Base-by-base conservation (phyloP, 305 asterid species). In the Fraxinus greggii region DNA sequence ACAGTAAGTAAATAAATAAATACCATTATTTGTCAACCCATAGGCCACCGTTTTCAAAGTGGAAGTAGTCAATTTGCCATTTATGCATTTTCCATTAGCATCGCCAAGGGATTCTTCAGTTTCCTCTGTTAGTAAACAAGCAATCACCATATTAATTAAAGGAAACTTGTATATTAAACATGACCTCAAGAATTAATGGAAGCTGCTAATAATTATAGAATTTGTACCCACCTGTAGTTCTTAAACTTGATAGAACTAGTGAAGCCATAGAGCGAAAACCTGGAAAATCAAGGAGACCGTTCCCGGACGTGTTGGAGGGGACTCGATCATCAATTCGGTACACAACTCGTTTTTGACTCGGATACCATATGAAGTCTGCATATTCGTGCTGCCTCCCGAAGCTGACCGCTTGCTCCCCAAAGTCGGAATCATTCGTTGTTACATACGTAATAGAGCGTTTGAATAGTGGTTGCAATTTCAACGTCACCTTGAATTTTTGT, bases 301-400 rank as follows among this genome's bases (percentile, higher is more conserved):
- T 83, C 26, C 90, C 94, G 0, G 90, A 59, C 0, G 87, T 5
- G 79, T 85, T 84, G 80, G 77, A 35, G 1, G 92, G 36, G 63
- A 89, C 90, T 15, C 98, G 77, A 72, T 92, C 89, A 72, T 93
- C 98, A 1, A 80, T 23, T n/a, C 95, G 85, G 31, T 89, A 89
- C 0, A 88, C 78, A 0, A 87, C 94, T 15, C 63, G 80, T 35
- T 56, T 81, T 77, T 90, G 95, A 21, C 95, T 91, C 0, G 98
- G 98, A 69, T 76, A 86, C 98, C 98, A 93, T 1, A 59, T 84
- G 0, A 93, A 56, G 73, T 93, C 98, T 33, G 89, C 93, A 80
- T 87, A 93, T 83, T 92, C 98, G 19, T 93, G 92, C 12, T 78
- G 35, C 70, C 79, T 81, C 1, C 98, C 97, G 0, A 91, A 91